phyloP scores from a whole-genome alignment of 2,329 filamentous ascomycete species.

The Cercospora sp. region DNA sequence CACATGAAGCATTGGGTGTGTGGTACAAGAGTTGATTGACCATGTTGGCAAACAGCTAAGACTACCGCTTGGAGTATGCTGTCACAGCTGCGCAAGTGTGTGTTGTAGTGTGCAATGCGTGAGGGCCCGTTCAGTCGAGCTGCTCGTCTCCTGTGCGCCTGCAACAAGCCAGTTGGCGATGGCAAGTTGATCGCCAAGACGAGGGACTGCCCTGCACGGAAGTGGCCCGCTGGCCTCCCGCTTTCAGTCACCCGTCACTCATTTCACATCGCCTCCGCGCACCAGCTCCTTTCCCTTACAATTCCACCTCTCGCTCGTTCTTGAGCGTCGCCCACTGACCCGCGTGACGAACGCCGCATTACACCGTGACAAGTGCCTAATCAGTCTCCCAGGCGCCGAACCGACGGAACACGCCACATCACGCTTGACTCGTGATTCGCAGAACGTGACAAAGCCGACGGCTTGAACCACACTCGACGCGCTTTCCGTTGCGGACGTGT shows the following conservation, averaged over 20 bases:
- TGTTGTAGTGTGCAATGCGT: neutral
- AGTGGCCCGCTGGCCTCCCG: neutral
- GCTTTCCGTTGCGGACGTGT: neutral
- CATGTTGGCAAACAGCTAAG: neutral
- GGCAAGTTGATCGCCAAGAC: neutral
- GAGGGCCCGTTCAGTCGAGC: neutral
- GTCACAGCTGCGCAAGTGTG: neutral
- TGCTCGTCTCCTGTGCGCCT: conserved; percentile 1
- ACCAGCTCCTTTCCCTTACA: neutral
- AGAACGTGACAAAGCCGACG: neutral
- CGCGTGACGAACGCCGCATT: neutral
- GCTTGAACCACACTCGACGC: neutral
- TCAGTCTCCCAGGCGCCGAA: neutral
- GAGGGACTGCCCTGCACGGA: neutral
- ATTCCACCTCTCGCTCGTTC: neutral
- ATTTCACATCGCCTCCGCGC: neutral
- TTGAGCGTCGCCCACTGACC: neutral
- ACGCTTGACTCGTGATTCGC: neutral
- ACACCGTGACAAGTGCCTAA: neutral
- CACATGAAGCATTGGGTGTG: neutral
- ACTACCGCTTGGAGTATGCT: neutral
- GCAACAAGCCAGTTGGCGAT: conserved; percentile 10
- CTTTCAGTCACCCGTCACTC: conserved; percentile 3
- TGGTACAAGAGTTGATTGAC: neutral
- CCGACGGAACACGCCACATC: neutral